Conservation (phyloP, 2,329 filamentous ascomycete genomes). For the Calonectria naviculata region DNA sequence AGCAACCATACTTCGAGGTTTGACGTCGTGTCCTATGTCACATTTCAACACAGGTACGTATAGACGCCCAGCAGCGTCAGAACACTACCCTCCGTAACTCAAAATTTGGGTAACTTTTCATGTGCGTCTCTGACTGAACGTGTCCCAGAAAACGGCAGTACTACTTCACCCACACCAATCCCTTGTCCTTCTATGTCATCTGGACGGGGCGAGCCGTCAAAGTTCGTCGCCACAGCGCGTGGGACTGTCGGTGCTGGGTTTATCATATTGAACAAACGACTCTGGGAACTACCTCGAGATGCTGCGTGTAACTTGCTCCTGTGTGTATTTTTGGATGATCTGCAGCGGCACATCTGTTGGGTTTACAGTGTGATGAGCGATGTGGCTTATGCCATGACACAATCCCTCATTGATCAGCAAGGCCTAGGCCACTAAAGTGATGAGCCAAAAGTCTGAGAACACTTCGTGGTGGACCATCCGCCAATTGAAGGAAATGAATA, state of each 20-base stretch:
- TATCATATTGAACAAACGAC: not conserved
- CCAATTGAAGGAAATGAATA: too few relatives aligned
- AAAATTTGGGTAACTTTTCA: not conserved
- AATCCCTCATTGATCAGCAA: conserved; percentile 85
- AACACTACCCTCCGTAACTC: not conserved
- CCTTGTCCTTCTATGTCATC: conserved; percentile 51
- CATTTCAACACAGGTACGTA: not conserved
- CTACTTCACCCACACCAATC: conserved; percentile 16
- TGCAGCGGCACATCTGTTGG: conserved; percentile 82
- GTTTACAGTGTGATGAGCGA: conserved; percentile 94
- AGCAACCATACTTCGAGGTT: not conserved
- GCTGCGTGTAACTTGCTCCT: not conserved
- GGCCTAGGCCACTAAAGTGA: conserved; percentile 71
- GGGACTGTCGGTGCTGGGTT: conserved; percentile 76
- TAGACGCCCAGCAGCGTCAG: not conserved
- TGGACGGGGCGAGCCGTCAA: conserved; percentile 77
- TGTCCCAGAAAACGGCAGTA: conserved; percentile 19
- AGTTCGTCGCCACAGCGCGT: conserved; percentile 82
- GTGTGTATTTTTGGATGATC: conserved; percentile 78
- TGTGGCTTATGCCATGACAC: conserved; percentile 69
- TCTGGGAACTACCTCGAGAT: not conserved
- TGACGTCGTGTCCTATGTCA: not conserved
- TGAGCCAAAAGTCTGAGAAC: too few relatives aligned
- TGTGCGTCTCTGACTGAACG: not conserved
- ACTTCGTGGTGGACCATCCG: too few relatives aligned